Conservation (phyloP, 495 filamentous ascomycete species). For the Aspergillus cristatus region DNA sequence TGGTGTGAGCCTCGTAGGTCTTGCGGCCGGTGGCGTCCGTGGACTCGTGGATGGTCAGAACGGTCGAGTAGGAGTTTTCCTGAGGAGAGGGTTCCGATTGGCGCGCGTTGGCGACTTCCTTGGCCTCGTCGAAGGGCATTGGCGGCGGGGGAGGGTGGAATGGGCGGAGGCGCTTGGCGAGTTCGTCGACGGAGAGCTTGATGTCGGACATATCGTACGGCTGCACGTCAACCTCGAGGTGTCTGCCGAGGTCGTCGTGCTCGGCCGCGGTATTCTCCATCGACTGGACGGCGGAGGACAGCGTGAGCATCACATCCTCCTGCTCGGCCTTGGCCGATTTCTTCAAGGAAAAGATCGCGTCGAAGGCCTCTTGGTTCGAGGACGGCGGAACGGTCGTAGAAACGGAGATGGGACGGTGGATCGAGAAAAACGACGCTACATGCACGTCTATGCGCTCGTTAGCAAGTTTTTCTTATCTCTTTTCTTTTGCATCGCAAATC, state of each 20-base stretch:
- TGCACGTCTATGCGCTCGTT: conserved; percentile 54
- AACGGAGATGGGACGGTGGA: conserved; percentile 88
- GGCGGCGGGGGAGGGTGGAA: conserved; percentile 74
- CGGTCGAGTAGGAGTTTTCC: conserved; percentile 60
- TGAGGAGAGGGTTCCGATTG: conserved; percentile 12
- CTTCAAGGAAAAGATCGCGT: conserved; percentile 61
- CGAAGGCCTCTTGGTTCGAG: conserved; percentile 63
- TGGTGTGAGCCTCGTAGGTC: conserved; percentile 42
- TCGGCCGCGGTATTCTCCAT: conserved; percentile 55
- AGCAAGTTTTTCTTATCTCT: not conserved
- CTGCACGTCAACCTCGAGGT: conserved; percentile 34
- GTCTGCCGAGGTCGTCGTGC: conserved; percentile 39
- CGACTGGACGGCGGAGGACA: conserved; percentile 60
- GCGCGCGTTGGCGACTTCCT: conserved; percentile 20
- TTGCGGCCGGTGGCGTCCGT: conserved; percentile 60
- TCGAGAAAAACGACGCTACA: conserved; percentile 88
- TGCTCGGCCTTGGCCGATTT: conserved; percentile 40
- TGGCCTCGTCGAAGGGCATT: conserved; percentile 40
- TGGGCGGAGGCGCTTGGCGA: conserved; percentile 55
- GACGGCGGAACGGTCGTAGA: conserved; percentile 67
- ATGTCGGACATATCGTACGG: conserved; percentile 27
- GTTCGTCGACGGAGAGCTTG: conserved; percentile 42
- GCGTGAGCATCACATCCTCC: conserved; percentile 67
- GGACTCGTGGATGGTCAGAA: conserved; percentile 74
- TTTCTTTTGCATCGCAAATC: not conserved